Evolutionary conservation across 2,329 filamentous ascomycete genomes (phyloP).

Genomic region (Biscogniauxia sp.): DNA sequence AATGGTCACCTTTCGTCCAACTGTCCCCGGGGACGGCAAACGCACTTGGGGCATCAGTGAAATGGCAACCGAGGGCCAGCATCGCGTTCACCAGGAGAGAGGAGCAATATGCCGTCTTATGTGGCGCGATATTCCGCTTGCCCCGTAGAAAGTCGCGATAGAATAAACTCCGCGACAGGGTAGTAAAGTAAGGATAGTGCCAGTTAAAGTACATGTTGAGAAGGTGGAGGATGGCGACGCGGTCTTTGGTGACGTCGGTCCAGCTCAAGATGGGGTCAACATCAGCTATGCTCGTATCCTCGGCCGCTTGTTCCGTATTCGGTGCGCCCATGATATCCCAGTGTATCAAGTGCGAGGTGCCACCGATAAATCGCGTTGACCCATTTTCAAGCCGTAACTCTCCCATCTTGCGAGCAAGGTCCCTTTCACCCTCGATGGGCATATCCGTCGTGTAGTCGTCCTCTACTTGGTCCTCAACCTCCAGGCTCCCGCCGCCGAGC

Average conservation of each 20-base stretch:
- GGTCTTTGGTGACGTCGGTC: constrained; percentile 81
- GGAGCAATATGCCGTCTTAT: constrained; percentile 75
- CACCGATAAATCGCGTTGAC: constrained; percentile 85
- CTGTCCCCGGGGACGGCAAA: constrained; percentile 70
- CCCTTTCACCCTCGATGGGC: constrained; percentile 63
- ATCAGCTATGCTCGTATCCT: constrained; percentile 48
- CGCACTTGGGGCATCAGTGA: constrained; percentile 73
- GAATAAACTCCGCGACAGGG: constrained; percentile 81
- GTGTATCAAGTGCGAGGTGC: constrained; percentile 90
- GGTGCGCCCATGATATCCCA: constrained; percentile 52
- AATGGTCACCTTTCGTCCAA: constrained; percentile 89
- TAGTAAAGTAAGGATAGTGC: constrained; percentile 97
- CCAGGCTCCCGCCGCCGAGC: constrained; percentile 29
- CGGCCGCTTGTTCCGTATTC: constrained; percentile 41
- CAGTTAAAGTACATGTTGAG: constrained; percentile 98
- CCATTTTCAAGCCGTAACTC: constrained; percentile 85
- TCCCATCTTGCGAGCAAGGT: constrained; percentile 90
- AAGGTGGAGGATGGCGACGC: constrained; percentile 76
- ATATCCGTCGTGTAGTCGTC: constrained; percentile 40
- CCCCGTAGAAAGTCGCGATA: constrained; percentile 81
- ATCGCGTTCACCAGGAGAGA: constrained; percentile 90
- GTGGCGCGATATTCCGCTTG: constrained; percentile 50
- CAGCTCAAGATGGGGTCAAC: constrained; percentile 78
- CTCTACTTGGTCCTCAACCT: constrained; percentile 42
- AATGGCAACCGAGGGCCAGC: constrained; percentile 89